Conservation (phyloP, 2,329 filamentous ascomycete species). For the Phyllosticta citrichinensis region DNA sequence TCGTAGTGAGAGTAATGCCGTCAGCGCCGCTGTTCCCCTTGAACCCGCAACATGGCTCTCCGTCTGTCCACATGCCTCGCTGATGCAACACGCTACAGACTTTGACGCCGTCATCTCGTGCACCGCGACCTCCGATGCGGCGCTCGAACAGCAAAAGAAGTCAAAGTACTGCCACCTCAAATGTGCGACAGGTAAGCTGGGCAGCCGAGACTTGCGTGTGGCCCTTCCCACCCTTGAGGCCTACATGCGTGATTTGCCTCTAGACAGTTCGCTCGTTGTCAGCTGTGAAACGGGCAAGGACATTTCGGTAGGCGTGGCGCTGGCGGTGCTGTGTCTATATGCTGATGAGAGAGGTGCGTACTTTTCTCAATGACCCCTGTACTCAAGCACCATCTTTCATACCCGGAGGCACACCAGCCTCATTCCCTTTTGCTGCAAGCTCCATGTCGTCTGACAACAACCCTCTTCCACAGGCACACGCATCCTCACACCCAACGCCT, state of each 20-base stretch:
- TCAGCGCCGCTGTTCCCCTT: slow-evolving; percentile 26
- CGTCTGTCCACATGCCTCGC: slow-evolving; percentile 30
- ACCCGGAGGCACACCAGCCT: no score
- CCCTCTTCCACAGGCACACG: background rate
- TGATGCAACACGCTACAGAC: slow-evolving; percentile 27
- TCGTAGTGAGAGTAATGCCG: background rate
- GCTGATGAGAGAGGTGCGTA: slow-evolving; percentile 52
- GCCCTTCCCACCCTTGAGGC: slow-evolving; percentile 43
- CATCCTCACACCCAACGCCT: background rate
- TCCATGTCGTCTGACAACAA: background rate
- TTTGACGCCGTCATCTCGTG: slow-evolving; percentile 35
- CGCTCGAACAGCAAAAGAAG: slow-evolving; percentile 24
- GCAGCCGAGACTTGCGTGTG: slow-evolving; percentile 70
- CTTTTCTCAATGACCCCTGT: background rate
- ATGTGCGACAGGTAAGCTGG: slow-evolving; percentile 63
- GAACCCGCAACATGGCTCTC: slow-evolving; percentile 31
- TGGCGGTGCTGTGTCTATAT: slow-evolving; percentile 66
- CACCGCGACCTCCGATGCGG: slow-evolving; percentile 28
- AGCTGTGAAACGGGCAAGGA: slow-evolving; percentile 72
- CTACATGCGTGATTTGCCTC: slow-evolving; percentile 17
- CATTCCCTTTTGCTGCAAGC: no score
- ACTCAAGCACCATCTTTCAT: background rate
- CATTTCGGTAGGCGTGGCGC: slow-evolving; percentile 64
- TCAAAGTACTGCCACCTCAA: slow-evolving; percentile 47
- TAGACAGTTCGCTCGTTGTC: slow-evolving; percentile 38